Percentiles rank a stretch among this genome's conserved stretches.
phyloP scores from a whole-genome alignment of 2,329 filamentous ascomycete species.

The Pyrenochaeta sp. region DNA sequence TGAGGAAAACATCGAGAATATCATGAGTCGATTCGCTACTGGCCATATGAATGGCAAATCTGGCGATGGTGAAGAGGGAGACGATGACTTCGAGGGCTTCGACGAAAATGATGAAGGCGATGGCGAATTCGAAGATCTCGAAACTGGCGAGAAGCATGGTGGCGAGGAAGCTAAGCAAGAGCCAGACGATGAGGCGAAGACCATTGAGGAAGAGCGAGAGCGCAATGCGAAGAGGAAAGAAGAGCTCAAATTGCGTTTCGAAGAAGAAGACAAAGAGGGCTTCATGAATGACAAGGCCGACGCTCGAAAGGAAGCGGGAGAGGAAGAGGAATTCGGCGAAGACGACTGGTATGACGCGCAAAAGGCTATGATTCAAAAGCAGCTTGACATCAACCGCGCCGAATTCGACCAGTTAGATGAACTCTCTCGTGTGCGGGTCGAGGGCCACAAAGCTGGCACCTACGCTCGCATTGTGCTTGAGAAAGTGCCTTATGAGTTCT shows the following conservation, averaged over 20 bases:
- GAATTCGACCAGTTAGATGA: constrained; percentile 92
- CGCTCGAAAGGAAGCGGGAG: constrained; percentile 72
- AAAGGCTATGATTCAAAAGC: constrained; percentile 93
- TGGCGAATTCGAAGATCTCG: constrained; percentile 85
- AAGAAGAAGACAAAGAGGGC: constrained; percentile 97
- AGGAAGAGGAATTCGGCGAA: constrained; percentile 86
- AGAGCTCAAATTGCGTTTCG: constrained; percentile 91
- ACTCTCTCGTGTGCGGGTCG: constrained; percentile 80
- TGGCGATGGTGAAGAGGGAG: constrained; percentile 50
- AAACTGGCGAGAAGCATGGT: constrained; percentile 72
- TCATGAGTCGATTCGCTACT: constrained; percentile 80
- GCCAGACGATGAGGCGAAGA: constrained; percentile 56
- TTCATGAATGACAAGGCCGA: constrained; percentile 89
- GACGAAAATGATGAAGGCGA: constrained; percentile 73
- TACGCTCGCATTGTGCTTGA: constrained; percentile 93
- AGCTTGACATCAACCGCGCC: constrained; percentile 93
- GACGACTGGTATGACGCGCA: constrained; percentile 99
- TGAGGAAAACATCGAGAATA: constrained; percentile 75
- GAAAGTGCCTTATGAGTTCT: constrained; percentile 89
- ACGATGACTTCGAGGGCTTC: constrained; percentile 65
- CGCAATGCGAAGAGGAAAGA: constrained; percentile 92
- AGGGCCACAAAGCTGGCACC: constrained; percentile 90
- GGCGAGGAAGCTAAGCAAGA: constrained; percentile 50
- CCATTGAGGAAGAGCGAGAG: constrained; percentile 86
- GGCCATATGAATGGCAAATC: constrained; percentile 64